Evolutionary conservation across 2,329 filamentous ascomycete genomes (phyloP), one percentile per base, ranked within the genome.

Genomic region (Botrytis fragariae): DNA sequence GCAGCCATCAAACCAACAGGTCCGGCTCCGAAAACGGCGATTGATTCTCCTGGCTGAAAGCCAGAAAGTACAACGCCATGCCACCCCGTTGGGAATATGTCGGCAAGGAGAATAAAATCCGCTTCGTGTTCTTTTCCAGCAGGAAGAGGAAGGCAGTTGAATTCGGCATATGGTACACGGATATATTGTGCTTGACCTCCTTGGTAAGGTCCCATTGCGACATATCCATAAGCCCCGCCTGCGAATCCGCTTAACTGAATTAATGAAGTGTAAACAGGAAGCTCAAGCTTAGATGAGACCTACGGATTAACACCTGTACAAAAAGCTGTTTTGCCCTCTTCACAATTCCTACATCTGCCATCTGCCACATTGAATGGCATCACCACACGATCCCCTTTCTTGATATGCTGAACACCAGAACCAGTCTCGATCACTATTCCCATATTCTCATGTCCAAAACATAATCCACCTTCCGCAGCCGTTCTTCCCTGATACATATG

Each of bases 321-420:
- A 74, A 94, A 90, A 6, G 93, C 94, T 0, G 93, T 92, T 82
- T 88, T 91, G 20, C 91, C 91, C 75, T 89, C 88, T 73, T 88
- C 88, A 85, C 95, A 97, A 84, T 96, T 97, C 83, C 95, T 97
- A 83, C 94, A 97, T 48, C 82, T 87, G 74, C 84, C 92, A 89
- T 93, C 95, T 25, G 91, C 94, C 45, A 88, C 86, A 37, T 94
- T 97, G 82, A 97, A 97, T 0, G 95, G 93, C 37, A 91, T 88
- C 32, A 97, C 93, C 45, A 97, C 86, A 78, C 89, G 89, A 81
- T 97, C 94, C 8, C 94, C 94, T 70, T 91, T 85, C 75, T 89
- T 84, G 76, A 97, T 85, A 0, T 86, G 88, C 78, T 88, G 90
- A 63, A 97, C 93, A 3, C 84, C 86, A 25, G 86, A 84, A 0